Percentiles rank a stretch among this genome's conserved stretches.
These are phyloP conservation scores for Coemansia sp. DNA, from an alignment of 192 early-diverging fungal species.

Conservation along the genomic window DNA sequence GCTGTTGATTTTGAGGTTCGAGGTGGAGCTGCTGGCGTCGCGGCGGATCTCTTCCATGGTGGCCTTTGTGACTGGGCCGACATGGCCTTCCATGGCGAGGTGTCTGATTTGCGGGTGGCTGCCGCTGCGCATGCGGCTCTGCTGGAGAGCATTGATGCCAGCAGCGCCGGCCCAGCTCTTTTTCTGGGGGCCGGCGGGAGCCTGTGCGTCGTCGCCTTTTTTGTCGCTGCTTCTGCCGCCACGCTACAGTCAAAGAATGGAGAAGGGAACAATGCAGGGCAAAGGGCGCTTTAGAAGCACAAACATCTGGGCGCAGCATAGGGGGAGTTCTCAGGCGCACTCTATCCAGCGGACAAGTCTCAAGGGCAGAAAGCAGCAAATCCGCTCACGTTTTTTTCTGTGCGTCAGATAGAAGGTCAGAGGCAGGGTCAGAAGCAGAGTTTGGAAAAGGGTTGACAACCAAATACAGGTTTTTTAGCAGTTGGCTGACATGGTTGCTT, in stretches of 20 bases:
- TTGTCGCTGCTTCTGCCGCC: conserved; percentile 35
- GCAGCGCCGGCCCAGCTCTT: conserved; percentile 30
- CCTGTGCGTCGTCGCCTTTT: conserved; percentile 26
- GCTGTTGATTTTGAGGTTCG: conserved; percentile 45
- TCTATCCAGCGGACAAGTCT: neutral
- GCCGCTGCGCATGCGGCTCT: conserved; percentile 36
- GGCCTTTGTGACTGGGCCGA: conserved; percentile 45
- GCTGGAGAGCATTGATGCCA: conserved; percentile 32
- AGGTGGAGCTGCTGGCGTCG: conserved; percentile 37
- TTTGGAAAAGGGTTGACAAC: no score
- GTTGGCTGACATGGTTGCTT: no score
- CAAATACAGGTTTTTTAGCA: no score
- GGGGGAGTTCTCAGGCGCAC: conserved; percentile 3
- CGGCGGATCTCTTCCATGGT: conserved; percentile 56
- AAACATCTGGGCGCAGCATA: neutral
- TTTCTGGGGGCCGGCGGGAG: conserved; percentile 19
- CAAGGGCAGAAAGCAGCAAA: neutral
- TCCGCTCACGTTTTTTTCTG: no score
- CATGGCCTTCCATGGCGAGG: conserved; percentile 53
- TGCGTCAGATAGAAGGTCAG: no score
- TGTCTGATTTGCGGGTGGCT: conserved; percentile 53
- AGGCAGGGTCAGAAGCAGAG: neutral
- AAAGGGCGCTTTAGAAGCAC: neutral
- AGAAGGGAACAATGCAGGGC: neutral
- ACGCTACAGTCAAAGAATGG: conserved; percentile 22